phyloP scores from a whole-genome alignment of 257 asterid genomes.

The Ajuga chamaepitys region DNA sequence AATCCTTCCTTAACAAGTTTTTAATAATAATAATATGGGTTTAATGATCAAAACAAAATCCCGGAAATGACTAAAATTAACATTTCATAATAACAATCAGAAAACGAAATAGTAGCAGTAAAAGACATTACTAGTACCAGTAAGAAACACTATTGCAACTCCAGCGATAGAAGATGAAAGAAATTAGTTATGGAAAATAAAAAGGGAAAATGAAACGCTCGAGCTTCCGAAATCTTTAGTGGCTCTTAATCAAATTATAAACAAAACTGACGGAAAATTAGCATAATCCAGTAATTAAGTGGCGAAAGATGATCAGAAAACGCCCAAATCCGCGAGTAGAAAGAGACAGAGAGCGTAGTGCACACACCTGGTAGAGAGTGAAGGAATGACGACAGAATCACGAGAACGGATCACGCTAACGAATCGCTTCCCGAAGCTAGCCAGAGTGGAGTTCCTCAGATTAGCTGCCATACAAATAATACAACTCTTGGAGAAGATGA shows the following conservation, averaged over 20 bases:
- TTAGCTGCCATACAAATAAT: conserved; percentile 51
- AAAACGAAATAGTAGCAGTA: neutral
- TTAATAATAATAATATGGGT: neutral
- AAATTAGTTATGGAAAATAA: neutral
- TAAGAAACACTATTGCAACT: neutral
- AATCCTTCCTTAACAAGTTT: no score
- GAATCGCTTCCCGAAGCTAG: conserved; percentile 43
- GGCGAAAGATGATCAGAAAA: neutral
- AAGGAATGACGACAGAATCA: conserved; percentile 11
- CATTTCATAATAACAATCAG: neutral
- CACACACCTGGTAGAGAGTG: conserved; percentile 28
- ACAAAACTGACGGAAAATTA: neutral
- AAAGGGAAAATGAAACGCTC: neutral
- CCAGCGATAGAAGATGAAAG: neutral
- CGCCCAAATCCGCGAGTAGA: neutral
- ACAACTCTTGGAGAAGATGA: neutral
- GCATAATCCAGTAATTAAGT: neutral
- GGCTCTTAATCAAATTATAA: no score
- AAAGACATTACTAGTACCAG: neutral
- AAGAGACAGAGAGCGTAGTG: no score
- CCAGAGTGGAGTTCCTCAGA: conserved; percentile 37
- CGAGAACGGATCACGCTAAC: conserved; percentile 26
- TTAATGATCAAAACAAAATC: neutral
- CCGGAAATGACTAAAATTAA: neutral
- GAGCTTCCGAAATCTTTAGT: no score